phyloP scores from a whole-genome alignment of 768 basidiomycete species.

The Rhodocollybia butyracea region DNA sequence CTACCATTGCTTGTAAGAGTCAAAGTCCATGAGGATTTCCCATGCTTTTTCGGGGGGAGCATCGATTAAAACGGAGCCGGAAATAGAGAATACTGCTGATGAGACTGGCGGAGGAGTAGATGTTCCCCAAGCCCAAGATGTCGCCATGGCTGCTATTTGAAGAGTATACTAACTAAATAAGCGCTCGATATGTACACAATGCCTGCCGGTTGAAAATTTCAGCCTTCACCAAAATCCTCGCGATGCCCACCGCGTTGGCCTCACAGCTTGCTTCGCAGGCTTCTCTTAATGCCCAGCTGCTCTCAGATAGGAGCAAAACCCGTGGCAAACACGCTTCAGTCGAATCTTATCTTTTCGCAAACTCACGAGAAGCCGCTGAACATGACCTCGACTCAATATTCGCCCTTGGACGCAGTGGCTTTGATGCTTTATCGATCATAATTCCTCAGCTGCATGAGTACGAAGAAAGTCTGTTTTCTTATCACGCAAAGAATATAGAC shows the following conservation, averaged over 20 bases:
- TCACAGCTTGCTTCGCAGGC: slow-evolving; percentile 52
- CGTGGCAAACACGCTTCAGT: slow-evolving; percentile 42
- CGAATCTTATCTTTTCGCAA: slow-evolving; percentile 87
- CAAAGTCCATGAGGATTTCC: slow-evolving; percentile 45
- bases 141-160: no score
- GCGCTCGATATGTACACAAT: no score
- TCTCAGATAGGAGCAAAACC: slow-evolving; percentile 27
- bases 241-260: slow-evolving; percentile 54
- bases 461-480: slow-evolving; percentile 77
- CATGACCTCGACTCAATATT: slow-evolving; percentile 88
- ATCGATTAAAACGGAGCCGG: slow-evolving; percentile 31
- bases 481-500: slow-evolving; percentile 70
- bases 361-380: slow-evolving; percentile 65
- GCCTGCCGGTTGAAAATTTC: background rate
- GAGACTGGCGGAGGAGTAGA: slow-evolving; percentile 23
- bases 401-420: slow-evolving; percentile 75
- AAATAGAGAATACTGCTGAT: slow-evolving; percentile 25
- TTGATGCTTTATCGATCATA: slow-evolving; percentile 65
- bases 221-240: background rate
- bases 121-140: background rate
- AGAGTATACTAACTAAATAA: no score
- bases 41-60: slow-evolving; percentile 35
- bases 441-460: slow-evolving; percentile 50
- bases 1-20: slow-evolving; percentile 60
- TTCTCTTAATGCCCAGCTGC: slow-evolving; percentile 50